These are phyloP conservation scores for Sugiyamaella neomexicana DNA, from an alignment of 1,139 yeast species.

Conservation along the genomic window DNA sequence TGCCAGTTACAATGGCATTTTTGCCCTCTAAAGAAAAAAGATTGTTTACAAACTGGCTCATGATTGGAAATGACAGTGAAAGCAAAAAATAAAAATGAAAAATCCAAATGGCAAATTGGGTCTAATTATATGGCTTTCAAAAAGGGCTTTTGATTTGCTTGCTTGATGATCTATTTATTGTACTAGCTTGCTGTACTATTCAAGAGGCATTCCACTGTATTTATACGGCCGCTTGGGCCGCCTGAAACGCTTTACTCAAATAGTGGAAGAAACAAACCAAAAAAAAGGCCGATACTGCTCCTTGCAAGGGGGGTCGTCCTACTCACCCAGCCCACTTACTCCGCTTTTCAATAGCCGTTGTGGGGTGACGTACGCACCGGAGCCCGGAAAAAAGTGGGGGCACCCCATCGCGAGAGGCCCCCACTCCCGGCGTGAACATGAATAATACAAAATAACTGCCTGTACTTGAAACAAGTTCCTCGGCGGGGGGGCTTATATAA, in stretches of 20 bases:
- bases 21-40: slow-evolving; percentile 45
- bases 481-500: no score
- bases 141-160: neutral
- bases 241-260: no score
- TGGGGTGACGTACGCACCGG: neutral
- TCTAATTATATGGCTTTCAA: no score
- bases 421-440: neutral
- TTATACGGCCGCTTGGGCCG: no score
- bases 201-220: neutral
- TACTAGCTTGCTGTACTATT: neutral
- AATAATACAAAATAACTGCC: no score
- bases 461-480: no score
- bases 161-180: neutral
- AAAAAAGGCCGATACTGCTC: no score
- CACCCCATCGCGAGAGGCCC: neutral
- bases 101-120: neutral
- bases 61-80: neutral
- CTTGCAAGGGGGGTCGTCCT: no score
- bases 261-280: no score
- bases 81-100: neutral
- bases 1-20: slow-evolving; percentile 47
- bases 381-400: slow-evolving; percentile 3
- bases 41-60: slow-evolving; percentile 9
- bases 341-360: neutral
- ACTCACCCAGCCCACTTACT: neutral